Base-by-base conservation (phyloP, 495 filamentous ascomycete species). In the Poronia punctata region DNA sequence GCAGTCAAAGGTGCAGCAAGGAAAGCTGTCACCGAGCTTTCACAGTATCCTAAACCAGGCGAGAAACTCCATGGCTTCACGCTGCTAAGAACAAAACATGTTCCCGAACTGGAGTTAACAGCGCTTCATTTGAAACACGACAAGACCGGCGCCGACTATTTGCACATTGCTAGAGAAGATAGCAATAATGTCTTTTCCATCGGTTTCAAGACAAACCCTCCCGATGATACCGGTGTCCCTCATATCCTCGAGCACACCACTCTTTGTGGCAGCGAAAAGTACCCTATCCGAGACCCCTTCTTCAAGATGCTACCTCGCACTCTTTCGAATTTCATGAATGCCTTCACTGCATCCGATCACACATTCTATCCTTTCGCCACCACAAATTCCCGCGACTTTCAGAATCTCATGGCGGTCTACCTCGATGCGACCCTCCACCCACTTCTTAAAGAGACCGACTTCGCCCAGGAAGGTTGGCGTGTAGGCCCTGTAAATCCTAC, bases 141-240 rank as follows among this genome's bases (percentile, higher is more conserved):
- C 63, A 87, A 85, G 66, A 98, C 92, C 5, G 84, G 88, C 41
- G 90, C 92, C 14, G 86, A 98, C 42, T 94, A 97, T 56, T 78
- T 98, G 20, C 92, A 98, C 68, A 78, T 98, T 46, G 92, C 85
- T 0, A 74, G 88, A 40, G 86, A 97, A 31, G 92, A 98, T 58
- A 82, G 83, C 68, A 98, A 98, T 64, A 98, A 97, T 84, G 93
- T 96, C 46, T 98, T 98, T 70, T 94, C 88, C 6, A 88, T 96
- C 51, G 90, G 88, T 5, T 98, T 97, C 76, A 95, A 95, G 75
- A 98, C 92, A 3, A 98, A 97, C 55, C 92, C 92, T 9, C 86
- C 90, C 12, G 88, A 98, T 64, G 86, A 88, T 44, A 97, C 92
- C 0, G 92, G 92, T 29, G 84, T 97, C 26, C 93, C 92, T 7